Evolutionary conservation across 352 stramenopile genomes (phyloP).

Genomic region (Globisporangium parvum): DNA sequence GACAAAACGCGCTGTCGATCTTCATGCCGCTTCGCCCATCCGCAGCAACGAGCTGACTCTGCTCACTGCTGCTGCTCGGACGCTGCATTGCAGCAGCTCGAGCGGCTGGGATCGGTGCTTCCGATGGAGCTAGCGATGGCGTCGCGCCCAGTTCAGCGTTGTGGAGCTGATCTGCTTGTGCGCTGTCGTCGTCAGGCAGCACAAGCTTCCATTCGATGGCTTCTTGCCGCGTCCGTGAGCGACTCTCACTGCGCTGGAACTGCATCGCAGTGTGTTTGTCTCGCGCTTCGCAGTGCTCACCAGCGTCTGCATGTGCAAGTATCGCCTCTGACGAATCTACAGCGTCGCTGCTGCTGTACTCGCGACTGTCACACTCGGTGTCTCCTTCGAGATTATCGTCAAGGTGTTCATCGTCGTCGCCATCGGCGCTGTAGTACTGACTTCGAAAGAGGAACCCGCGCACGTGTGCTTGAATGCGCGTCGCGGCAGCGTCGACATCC

Average conservation of each 20-base stretch:
- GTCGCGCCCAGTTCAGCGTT: too few relatives aligned
- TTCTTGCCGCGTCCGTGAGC: not conserved
- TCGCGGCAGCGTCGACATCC: not conserved
- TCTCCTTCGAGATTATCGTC: not conserved
- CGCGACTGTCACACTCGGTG: not conserved
- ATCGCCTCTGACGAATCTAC: not conserved
- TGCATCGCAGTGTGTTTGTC: conserved; percentile 9
- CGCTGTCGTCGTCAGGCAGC: not conserved
- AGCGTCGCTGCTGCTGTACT: not conserved
- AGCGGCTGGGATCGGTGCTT: too few relatives aligned
- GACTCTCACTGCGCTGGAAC: conserved; percentile 1
- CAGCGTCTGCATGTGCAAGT: not conserved
- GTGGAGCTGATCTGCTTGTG: not conserved
- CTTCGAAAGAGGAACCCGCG: conserved; percentile 13
- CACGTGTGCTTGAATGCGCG: conserved; percentile 10
- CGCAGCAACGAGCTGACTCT: too few relatives aligned
- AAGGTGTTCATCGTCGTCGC: not conserved
- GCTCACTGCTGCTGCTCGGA: too few relatives aligned
- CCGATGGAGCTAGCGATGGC: too few relatives aligned
- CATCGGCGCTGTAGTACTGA: conserved; percentile 7
- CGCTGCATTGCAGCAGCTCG: too few relatives aligned
- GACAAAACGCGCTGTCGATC: too few relatives aligned
- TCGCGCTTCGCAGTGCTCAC: not conserved
- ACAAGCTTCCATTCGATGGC: not conserved
- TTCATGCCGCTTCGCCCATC: too few relatives aligned